Conservation (phyloP, 257 asterid genomes). For the Lantana camara region DNA sequence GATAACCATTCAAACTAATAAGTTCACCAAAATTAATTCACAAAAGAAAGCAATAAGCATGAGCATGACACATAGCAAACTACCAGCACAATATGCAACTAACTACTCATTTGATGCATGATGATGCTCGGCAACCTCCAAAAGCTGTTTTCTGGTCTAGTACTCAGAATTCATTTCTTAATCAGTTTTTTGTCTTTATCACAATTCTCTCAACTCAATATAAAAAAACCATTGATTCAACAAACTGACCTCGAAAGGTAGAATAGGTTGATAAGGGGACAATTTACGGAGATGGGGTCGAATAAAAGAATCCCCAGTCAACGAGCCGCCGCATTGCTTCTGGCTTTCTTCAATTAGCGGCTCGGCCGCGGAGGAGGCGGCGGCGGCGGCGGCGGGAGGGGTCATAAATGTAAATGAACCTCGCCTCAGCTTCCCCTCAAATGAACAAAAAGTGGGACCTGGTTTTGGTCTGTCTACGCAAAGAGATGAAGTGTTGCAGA, state of each 20-base stretch:
- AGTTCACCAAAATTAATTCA: background rate
- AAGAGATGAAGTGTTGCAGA: conserved; percentile 53
- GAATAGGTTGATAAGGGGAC: conserved; percentile 87
- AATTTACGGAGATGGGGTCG: conserved; percentile 79
- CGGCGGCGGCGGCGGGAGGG: conserved; percentile 25
- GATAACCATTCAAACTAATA: background rate
- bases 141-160: background rate
- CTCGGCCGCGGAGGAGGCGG: conserved; percentile 46
- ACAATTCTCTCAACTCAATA: background rate
- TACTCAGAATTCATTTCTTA: background rate
- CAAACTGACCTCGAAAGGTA: conserved; percentile 82
- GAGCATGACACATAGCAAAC: background rate
- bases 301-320: conserved; percentile 76
- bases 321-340: conserved; percentile 26
- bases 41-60: background rate
- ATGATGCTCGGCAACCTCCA: background rate
- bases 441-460: conserved; percentile 26
- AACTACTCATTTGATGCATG: conserved; percentile 3
- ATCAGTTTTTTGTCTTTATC: background rate
- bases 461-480: conserved; percentile 45
- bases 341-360: conserved; percentile 53
- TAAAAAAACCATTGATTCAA: background rate
- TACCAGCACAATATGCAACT: conserved; percentile 4
- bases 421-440: conserved; percentile 36
- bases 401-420: conserved; percentile 44